Evolutionary conservation across 495 filamentous ascomycete genomes (phyloP).

Genomic region (Daldinia bambusicola): DNA sequence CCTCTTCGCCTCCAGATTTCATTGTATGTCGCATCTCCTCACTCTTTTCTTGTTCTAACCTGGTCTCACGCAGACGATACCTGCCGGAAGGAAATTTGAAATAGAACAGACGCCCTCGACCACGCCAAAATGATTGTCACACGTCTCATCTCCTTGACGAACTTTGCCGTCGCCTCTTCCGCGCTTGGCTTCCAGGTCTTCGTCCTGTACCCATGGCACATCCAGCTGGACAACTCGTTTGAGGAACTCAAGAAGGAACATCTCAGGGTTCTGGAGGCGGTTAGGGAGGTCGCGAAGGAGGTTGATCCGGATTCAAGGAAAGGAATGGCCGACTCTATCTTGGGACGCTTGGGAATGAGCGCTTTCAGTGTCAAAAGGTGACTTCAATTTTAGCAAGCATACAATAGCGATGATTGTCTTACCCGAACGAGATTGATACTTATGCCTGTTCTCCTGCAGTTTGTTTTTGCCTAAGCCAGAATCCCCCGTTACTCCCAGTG

Average conservation of each 20-base stretch:
- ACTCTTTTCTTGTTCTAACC: constrained; percentile 23
- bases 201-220: constrained; percentile 74
- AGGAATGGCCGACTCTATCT: constrained; percentile 42
- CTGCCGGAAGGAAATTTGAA: constrained; percentile 21
- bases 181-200: constrained; percentile 71
- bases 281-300: constrained; percentile 49
- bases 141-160: constrained; percentile 67
- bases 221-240: constrained; percentile 69
- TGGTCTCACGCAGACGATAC: constrained; percentile 20
- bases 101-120: constrained; percentile 19
- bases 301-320: constrained; percentile 43
- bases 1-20: constrained; percentile 26
- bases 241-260: constrained; percentile 66
- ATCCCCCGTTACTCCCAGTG: constrained; percentile 30
- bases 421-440: constrained; percentile 36
- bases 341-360: constrained; percentile 43
- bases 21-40: constrained; percentile 23
- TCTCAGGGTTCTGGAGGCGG: constrained; percentile 49
- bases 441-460: constrained; percentile 41
- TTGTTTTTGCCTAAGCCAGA: constrained; percentile 31
- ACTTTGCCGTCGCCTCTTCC: constrained; percentile 69
- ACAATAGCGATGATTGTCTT: constrained; percentile 39
- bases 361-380: constrained; percentile 45
- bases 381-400: constrained; percentile 46
- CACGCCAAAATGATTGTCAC: constrained; percentile 50